Conservation (phyloP, 2,329 filamentous ascomycete species). For the Hyphodiscus sp. region DNA sequence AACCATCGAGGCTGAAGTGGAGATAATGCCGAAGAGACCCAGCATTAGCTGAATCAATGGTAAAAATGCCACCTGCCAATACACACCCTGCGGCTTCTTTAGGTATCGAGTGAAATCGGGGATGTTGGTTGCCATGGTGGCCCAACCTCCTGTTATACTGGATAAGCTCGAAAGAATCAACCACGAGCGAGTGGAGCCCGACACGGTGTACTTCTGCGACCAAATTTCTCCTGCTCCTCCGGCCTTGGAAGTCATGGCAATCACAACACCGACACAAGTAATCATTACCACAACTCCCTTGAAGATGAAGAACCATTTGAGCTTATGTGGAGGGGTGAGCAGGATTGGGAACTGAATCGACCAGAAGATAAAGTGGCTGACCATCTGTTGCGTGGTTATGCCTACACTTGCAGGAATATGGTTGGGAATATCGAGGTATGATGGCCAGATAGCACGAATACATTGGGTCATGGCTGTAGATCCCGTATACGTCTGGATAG, state of each 20-base stretch:
- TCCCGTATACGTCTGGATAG: constrained; percentile 26
- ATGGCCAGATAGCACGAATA: constrained; percentile 46
- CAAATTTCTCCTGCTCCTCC: constrained; percentile 22
- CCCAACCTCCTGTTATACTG: constrained; percentile 24
- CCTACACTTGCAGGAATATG: constrained; percentile 39
- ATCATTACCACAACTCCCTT: constrained; percentile 31
- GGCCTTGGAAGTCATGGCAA: constrained; percentile 21
- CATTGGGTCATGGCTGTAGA: constrained; percentile 35
- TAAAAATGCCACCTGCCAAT: constrained; percentile 25
- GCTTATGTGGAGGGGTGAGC: constrained; percentile 40
- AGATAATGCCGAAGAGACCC: constrained; percentile 28
- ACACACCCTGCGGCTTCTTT: constrained; percentile 19
- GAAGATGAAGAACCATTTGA: constrained; percentile 47
- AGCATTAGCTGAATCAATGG: constrained; percentile 24
- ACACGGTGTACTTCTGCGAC: constrained; percentile 20
- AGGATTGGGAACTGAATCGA: constrained; percentile 33
- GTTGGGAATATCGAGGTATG: constrained; percentile 32
- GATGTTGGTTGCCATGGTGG: constrained; percentile 26
- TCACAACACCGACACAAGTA: constrained; percentile 18
- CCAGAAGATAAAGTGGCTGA: constrained; percentile 43
- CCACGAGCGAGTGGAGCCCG: constrained; percentile 12
- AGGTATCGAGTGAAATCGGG: constrained; percentile 29
- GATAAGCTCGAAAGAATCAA: not conserved
- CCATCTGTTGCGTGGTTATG: constrained; percentile 49
- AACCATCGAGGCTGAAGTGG: constrained; percentile 26